These are phyloP conservation scores for Echites panduratus DNA, from an alignment of 257 asterid genomes.

Conservation along the genomic window DNA sequence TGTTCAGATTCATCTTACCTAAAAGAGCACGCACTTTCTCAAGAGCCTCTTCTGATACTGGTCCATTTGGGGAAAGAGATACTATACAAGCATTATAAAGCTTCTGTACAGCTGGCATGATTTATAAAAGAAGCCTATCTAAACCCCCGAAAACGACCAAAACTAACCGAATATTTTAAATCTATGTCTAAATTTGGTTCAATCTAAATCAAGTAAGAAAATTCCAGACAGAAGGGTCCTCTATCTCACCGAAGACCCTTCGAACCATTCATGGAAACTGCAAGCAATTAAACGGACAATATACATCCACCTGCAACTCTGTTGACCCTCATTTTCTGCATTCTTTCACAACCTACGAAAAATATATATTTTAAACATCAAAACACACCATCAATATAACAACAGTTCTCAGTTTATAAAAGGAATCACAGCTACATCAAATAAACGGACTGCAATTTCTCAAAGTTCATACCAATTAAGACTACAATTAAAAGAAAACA, in stretches of 20 bases:
- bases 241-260: constrained; percentile 24
- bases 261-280: constrained; percentile 5
- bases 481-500: not conserved
- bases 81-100: constrained; percentile 93
- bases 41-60: constrained; percentile 83
- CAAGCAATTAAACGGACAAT: constrained; percentile 15
- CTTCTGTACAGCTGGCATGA: constrained; percentile 98
- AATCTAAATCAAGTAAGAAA: constrained; percentile 1
- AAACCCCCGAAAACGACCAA: constrained; percentile 20
- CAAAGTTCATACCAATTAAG: not conserved
- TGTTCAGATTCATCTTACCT: constrained; percentile 47
- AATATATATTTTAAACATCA: constrained; percentile 11
- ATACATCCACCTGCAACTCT: constrained; percentile 10
- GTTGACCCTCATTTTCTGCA: constrained; percentile 9
- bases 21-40: constrained; percentile 76
- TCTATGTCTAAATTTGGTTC: not conserved
- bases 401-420: not conserved
- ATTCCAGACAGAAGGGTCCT: constrained; percentile 32
- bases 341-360: constrained; percentile 15
- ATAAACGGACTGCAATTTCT: not conserved
- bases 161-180: constrained; percentile 20
- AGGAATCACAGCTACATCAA: not conserved
- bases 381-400: not conserved
- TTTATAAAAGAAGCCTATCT: constrained; percentile 33
- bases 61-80: constrained; percentile 83